These are phyloP conservation scores for Podaxis carcinomalis DNA, from an alignment of 768 basidiomycete species.

Conservation along the genomic window DNA sequence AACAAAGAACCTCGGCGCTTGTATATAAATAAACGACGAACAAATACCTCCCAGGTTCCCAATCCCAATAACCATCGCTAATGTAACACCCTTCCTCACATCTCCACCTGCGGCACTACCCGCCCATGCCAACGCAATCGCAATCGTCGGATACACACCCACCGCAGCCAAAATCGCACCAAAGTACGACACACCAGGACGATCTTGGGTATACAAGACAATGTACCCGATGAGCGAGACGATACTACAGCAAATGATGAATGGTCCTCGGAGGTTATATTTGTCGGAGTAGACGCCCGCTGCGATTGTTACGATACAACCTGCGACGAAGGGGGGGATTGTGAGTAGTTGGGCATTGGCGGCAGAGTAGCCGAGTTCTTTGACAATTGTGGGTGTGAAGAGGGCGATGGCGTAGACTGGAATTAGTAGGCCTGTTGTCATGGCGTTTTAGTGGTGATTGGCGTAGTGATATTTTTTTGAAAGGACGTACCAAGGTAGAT, in stretches of 20 bases:
- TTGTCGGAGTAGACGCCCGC: slow-evolving; percentile 40
- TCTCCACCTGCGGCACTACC: slow-evolving; percentile 54
- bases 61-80: slow-evolving; percentile 50
- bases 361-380: slow-evolving; percentile 41
- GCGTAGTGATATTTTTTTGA: not conserved
- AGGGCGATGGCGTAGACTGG: slow-evolving; percentile 42
- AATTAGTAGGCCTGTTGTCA: slow-evolving; percentile 29
- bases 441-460: not conserved
- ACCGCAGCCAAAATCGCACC: slow-evolving; percentile 46
- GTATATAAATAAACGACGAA: slow-evolving; percentile 36
- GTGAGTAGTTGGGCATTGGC: slow-evolving; percentile 47
- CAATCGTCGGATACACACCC: slow-evolving; percentile 50
- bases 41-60: slow-evolving; percentile 51
- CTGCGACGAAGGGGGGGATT: slow-evolving; percentile 45
- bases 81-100: slow-evolving; percentile 34
- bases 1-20: slow-evolving; percentile 31
- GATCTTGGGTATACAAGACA: slow-evolving; percentile 34
- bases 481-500: slow-evolving; percentile 36
- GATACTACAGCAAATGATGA: slow-evolving; percentile 36
- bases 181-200: slow-evolving; percentile 36
- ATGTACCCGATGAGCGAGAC: slow-evolving; percentile 50
- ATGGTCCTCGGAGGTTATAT: slow-evolving; percentile 41
- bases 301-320: slow-evolving; percentile 38
- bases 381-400: slow-evolving; percentile 48
- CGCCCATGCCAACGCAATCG: slow-evolving; percentile 48